A percentile compares a stretch with the other conserved stretches of the same genome.
These are phyloP conservation scores for Pseudophaeomoniella oleicola DNA, from an alignment of 2,329 filamentous ascomycete genomes.

Conservation along the genomic window DNA sequence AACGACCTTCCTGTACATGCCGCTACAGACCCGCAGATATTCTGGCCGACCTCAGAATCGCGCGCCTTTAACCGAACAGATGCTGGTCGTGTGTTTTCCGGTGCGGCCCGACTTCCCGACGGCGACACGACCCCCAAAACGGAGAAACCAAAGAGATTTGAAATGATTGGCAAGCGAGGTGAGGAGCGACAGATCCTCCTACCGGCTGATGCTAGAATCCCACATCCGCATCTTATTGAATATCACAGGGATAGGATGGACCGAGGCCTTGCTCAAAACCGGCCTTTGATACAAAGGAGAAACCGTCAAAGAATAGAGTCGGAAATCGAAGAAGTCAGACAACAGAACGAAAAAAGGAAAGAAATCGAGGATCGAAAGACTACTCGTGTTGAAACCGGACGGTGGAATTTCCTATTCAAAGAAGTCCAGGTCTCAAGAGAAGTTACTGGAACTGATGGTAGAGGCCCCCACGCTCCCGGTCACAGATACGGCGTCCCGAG, in stretches of 20 bases:
- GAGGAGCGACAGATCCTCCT: constrained; percentile 36
- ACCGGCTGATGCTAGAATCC: constrained; percentile 48
- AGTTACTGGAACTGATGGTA: constrained; percentile 39
- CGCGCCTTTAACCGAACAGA: constrained; percentile 51
- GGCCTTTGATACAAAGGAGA: constrained; percentile 17
- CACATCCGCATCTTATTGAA: constrained; percentile 44
- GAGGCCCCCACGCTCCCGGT: constrained; percentile 38
- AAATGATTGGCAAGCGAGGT: constrained; percentile 26
- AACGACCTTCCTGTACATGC: constrained; percentile 49
- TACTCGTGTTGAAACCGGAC: constrained; percentile 23
- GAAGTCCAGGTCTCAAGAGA: constrained; percentile 39
- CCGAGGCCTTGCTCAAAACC: constrained; percentile 17
- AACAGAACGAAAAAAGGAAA: constrained; percentile 22
- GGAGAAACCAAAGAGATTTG: constrained; percentile 17
- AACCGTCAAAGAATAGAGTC: constrained; percentile 29
- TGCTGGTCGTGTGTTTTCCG: constrained; percentile 45
- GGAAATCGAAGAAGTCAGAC: constrained; percentile 22
- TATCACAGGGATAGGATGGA: constrained; percentile 29
- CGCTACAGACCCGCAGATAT: constrained; percentile 39
- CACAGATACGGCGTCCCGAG: constrained; percentile 48
- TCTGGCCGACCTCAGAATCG: constrained; percentile 50
- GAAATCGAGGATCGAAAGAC: constrained; percentile 21
- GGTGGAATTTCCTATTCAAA: constrained; percentile 47
- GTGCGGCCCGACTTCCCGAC: constrained; percentile 22
- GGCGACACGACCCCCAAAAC: constrained; percentile 18